Conservation (phyloP, 345 rosid genomes). For the Ricinus communis region DNA sequence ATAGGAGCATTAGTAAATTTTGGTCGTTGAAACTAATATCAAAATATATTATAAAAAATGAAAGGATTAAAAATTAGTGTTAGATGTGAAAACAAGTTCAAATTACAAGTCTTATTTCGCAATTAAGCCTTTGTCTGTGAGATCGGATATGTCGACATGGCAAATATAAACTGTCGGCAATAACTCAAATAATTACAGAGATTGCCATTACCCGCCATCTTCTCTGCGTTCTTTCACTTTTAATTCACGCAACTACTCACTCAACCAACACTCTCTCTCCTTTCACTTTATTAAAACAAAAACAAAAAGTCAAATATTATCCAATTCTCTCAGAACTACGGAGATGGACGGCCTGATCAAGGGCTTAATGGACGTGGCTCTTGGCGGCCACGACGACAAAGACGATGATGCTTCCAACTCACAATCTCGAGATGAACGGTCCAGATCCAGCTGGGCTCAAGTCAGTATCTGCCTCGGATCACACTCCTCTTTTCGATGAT, state of each 20-base stretch:
- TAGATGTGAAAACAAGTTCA: no score
- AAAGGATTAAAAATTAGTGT: no score
- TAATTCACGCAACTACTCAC: slow-evolving; percentile 10
- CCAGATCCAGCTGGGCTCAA: slow-evolving; percentile 84
- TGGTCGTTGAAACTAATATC: no score
- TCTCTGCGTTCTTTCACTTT: neutral
- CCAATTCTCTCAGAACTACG: no score
- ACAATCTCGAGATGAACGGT: slow-evolving; percentile 43
- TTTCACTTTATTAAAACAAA: neutral
- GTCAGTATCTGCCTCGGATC: slow-evolving; percentile 29
- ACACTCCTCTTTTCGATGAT: neutral
- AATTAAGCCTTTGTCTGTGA: no score
- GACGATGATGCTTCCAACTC: slow-evolving; percentile 24
- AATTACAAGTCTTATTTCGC: no score
- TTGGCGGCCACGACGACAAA: slow-evolving; percentile 35
- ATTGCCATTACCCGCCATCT: slow-evolving; percentile 42
- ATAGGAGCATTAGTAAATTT: no score
- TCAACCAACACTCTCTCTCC: neutral
- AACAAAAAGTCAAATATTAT: no score
- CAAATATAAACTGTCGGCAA: slow-evolving; percentile 7
- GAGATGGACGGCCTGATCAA: slow-evolving; percentile 77
- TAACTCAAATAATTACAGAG: slow-evolving; percentile 5
- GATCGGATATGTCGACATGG: neutral
- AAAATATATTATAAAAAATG: no score
- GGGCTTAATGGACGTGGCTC: slow-evolving; percentile 57